phyloP scores from a whole-genome alignment of 129 eudicot genomes.

The Erigeron canadensis region DNA sequence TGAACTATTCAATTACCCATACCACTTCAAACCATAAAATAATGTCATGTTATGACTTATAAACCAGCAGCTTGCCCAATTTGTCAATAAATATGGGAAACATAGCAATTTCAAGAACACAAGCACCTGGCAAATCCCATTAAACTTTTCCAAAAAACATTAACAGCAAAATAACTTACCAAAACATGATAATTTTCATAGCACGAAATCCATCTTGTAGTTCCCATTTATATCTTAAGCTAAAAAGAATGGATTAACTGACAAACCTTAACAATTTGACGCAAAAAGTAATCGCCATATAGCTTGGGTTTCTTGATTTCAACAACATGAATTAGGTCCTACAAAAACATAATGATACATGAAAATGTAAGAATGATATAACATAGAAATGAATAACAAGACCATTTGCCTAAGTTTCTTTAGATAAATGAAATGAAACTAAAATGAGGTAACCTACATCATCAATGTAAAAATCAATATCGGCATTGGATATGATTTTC shows the following conservation, averaged over 20 bases:
- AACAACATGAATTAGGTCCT: constrained; percentile 79
- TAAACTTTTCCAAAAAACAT: neutral
- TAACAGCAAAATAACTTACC: too few relatives aligned
- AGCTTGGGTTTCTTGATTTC: constrained; percentile 75
- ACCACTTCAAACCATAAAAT: neutral
- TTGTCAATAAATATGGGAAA: neutral
- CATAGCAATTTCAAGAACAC: neutral
- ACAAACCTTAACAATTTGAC: constrained; percentile 88
- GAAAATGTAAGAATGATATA: neutral
- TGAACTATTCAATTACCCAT: too few relatives aligned
- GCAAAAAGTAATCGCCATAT: constrained; percentile 87
- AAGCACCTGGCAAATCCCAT: neutral
- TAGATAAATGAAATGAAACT: neutral
- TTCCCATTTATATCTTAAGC: neutral
- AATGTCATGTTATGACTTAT: neutral
- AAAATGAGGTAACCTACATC: constrained; percentile 46
- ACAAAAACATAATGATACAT: constrained; percentile 13
- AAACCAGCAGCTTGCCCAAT: neutral
- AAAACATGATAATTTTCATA: neutral
- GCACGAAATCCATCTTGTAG: neutral
- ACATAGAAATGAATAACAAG: neutral
- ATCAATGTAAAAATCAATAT: constrained; percentile 77
- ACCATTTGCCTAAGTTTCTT: neutral
- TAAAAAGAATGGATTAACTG: neutral
- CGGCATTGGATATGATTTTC: constrained; percentile 80